Evolutionary conservation across 768 basidiomycete species (phyloP).

Genomic region (Phylloporus sp.): DNA sequence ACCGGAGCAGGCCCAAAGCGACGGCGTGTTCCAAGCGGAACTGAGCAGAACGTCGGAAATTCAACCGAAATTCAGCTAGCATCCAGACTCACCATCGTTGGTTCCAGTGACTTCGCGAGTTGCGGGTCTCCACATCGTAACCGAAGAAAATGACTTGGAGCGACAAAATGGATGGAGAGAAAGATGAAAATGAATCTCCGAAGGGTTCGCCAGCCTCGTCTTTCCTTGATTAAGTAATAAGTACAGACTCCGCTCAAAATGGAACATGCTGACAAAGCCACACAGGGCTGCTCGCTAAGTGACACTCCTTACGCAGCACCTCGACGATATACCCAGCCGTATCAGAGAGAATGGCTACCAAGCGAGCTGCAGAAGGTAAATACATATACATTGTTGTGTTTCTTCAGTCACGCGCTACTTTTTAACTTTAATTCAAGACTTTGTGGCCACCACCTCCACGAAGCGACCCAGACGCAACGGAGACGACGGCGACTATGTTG

Average conservation of each 20-base stretch:
- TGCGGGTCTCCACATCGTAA: slow-evolving; percentile 81
- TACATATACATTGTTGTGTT: neutral
- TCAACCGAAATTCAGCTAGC: slow-evolving; percentile 1
- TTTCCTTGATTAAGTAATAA: slow-evolving; percentile 11
- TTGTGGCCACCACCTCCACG: slow-evolving; percentile 21
- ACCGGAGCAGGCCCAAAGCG: slow-evolving; percentile 86
- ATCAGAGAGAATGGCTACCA: slow-evolving; percentile 32
- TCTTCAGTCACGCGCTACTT: neutral
- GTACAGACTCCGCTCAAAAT: slow-evolving; percentile 35
- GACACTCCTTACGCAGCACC: too few species aligned
- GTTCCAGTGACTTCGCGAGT: slow-evolving; percentile 89
- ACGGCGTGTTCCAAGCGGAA: slow-evolving; percentile 82
- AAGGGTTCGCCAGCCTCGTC: slow-evolving; percentile 4
- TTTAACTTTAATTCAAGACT: slow-evolving; percentile 15
- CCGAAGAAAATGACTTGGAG: slow-evolving; percentile 31
- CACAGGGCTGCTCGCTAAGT: too few species aligned
- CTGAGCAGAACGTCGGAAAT: slow-evolving; percentile 34
- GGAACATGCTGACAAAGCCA: slow-evolving; percentile 25
- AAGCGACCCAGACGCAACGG: slow-evolving; percentile 43
- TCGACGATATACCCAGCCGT: neutral
- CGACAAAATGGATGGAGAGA: slow-evolving; percentile 15
- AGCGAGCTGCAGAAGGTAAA: slow-evolving; percentile 41
- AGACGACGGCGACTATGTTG: slow-evolving; percentile 55
- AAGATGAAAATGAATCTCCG: slow-evolving; percentile 35
- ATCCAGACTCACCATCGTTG: slow-evolving; percentile 72